Base-by-base conservation (phyloP, 1,139 yeast species). In the Taphrina communis region DNA sequence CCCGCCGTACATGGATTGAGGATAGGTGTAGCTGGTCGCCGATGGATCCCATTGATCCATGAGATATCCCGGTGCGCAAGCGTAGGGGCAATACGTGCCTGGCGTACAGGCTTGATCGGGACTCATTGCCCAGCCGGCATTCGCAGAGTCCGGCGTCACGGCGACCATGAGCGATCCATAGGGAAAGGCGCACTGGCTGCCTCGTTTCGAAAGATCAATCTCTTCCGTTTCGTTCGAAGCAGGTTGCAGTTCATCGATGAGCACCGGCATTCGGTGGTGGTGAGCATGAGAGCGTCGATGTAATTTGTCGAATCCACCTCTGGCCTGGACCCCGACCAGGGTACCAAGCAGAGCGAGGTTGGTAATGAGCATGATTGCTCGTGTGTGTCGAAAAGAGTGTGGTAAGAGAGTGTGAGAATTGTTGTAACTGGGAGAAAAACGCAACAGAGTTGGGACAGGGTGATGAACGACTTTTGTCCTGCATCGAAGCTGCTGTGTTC, bases 1-100 rank as follows among this genome's bases (percentile, higher is more conserved):
- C 11, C 97, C 97, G 74, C 97, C 97, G 75, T 89, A 80, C 82
- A 71, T 70, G 21, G 74, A 72, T 62, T 59, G 58, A 44, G 97
- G 97, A 76, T 88, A 91, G 50, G 95, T 95, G 78, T 97, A 91
- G 84, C 88, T 89, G 53, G 83, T 81, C 35, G 95, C 96, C 51
- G 88, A 82, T 9, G 86, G 79, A 78, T 97, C 91, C 97, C 97
- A 92, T 82, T 93, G 97, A 71, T 97, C 90, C 86, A 91, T 92
- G 78, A 97, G 88, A 93, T 88, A 89, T 83, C 97, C 97, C 55
- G 96, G 85, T 80, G 89, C 91, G 83, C 97, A 92, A 70, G 97
- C 96, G 80, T 92, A 93, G 71, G 98, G 93, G 81, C 98, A 94
- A 87, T 89, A 91, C 77, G 85, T 85, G 72, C 97, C 99, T 74